Evolutionary conservation across 2,329 filamentous ascomycete genomes (phyloP), one percentile per base, ranked within the genome.

Genomic region (Xylariaceae sp.): DNA sequence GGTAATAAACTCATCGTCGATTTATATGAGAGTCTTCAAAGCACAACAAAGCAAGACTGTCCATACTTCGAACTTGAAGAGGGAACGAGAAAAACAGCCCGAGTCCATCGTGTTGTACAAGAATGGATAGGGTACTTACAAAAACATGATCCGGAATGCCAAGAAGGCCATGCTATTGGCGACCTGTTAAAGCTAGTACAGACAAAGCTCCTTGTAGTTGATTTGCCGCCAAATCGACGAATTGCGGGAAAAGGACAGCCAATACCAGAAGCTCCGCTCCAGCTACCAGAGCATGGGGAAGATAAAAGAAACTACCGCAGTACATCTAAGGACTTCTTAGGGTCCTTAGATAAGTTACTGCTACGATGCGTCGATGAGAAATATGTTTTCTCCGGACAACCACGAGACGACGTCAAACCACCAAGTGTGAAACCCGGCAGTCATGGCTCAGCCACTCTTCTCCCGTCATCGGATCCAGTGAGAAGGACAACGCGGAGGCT

Each of bases 111-210:
- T 20, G 23, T 41, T 13, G 27, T 47, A 3, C 15, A 10, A 9
- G 26, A 20, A 30, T 55, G 52, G 39, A 50, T 51, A 9, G 16
- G 32, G 3, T 23, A 55, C 13, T 29, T 55, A n/a, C 21, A 47
- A 32, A 15, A 23, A 2, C 32, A 50, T 20, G 46, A 55, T 16
- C 52, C 40, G 0, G 52, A 51, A 16, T 55, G 52, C 47, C 35
- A 27, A 21, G 18, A 9, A 13, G 27, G 42, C 13, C 30, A 21
- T 3, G 39, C 45, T 9, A 50, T 50, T 16, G 39, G 45, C 4
- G 51, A 55, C 10, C 35, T 55, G 13, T 16, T 55, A 3, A 26
- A 42, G 6, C 10, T 55, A 4, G 30, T 51, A 11, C 26, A 39
- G 16, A 44, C 41, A 6, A 50, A 37, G 16, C 26, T 55, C 6